A percentile compares a stretch with the other conserved stretches of the same genome.
Evolutionary conservation across 2,329 filamentous ascomycete species (phyloP).

Genomic region (Leptographium wingfieldii): DNA sequence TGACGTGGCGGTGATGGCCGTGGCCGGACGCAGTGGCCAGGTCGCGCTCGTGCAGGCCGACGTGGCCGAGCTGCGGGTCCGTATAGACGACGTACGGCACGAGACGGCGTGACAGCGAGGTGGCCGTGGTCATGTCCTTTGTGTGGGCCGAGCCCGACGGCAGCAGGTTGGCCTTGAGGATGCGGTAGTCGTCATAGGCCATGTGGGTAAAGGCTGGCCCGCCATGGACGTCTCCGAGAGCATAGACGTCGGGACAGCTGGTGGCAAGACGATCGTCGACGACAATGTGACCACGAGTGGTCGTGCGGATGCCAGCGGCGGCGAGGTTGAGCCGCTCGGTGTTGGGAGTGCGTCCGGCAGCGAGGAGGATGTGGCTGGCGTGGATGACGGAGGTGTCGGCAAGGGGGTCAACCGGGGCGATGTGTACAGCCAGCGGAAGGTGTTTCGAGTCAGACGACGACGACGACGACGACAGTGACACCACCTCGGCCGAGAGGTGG

Average conservation of each 20-base stretch:
- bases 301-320: not conserved
- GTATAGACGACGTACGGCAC: not conserved
- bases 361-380: not conserved
- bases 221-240: not conserved
- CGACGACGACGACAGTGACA: not conserved
- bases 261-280: not conserved
- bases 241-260: not conserved
- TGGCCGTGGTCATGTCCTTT: not conserved
- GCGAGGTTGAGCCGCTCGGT: not conserved
- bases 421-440: not conserved
- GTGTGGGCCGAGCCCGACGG: not conserved
- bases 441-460: no score
- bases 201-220: not conserved
- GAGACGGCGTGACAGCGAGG: not conserved
- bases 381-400: not conserved
- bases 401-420: not conserved
- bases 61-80: not conserved
- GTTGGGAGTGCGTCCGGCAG: not conserved
- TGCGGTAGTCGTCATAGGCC: not conserved
- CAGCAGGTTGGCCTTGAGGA: not conserved
- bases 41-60: not conserved
- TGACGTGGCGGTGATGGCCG: not conserved
- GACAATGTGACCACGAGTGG: not conserved
- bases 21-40: not conserved
- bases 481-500: not conserved